Base-by-base conservation (phyloP, 805 yeast species). In the Suhomyces pyralidae region DNA sequence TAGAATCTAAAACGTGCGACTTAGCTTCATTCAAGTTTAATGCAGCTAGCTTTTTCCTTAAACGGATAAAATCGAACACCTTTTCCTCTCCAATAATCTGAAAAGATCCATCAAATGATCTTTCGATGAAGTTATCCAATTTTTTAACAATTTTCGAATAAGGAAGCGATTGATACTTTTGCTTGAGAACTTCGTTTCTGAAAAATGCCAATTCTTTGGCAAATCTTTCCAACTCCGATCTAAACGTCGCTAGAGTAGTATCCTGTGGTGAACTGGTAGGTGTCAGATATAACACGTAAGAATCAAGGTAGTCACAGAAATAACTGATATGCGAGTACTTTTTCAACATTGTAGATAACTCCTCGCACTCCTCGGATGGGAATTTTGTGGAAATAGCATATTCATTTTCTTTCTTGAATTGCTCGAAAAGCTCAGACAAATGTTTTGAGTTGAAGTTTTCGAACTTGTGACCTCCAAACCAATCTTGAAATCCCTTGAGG, bases 201-300 rank as follows among this genome's bases (percentile, higher is more conserved):
- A 66, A 50, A n/a, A 58, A 54, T 12, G 51, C 51, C 46, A 68
- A 53, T 43, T 66, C 65, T 7, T 51, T 46, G 8, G 48, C 50
- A 46, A 54, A 62, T 5, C 34, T 45, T 38, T 56, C 53, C 45
- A 64, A 52, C 15, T 56, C 54, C 46, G 61, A 52, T 36, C 59
- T 61, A 20, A 46, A 38, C 19, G 43, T 12, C 32, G 32, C 10
- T 12, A 12, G n/a, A 12, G 32, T 28, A 12, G 5, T 5, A 28
- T 28, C 32, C 32, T 5, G 32, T 7, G 14, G 32, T 4, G n/a
- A 12, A 12, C 32, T 28, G 32, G n/a, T 15, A 15, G 20, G 40
- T 17, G 20, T 20, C 40, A 36, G 40, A 46, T 14, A n/a, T 20
- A 24, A 12, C 12, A 24, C 15, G 9, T 28, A 15, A 6, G 32